These are phyloP conservation scores for Mallotus japonicus DNA, from an alignment of 441 rosid genomes.

Conservation along the genomic window DNA sequence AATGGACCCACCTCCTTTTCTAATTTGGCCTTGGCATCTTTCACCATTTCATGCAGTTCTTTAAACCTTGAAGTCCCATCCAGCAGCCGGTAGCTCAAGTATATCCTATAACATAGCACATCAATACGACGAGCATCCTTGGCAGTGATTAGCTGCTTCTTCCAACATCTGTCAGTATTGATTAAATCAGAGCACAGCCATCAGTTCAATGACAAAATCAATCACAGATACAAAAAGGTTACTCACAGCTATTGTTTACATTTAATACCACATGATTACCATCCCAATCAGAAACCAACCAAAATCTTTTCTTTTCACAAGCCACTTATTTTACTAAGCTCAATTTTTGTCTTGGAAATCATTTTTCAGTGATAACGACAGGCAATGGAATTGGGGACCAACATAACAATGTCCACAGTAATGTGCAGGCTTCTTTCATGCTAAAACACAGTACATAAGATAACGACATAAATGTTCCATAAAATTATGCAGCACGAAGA, in stretches of 20 bases:
- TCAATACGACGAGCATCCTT: constrained; percentile 93
- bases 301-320: constrained; percentile 1
- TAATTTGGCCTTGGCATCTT: constrained; percentile 67
- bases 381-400: not conserved
- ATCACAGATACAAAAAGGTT: not conserved
- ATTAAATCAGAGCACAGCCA: constrained; percentile 2
- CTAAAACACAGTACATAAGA: not conserved
- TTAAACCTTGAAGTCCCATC: constrained; percentile 71
- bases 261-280: not conserved
- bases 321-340: not conserved
- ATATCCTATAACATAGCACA: constrained; percentile 80
- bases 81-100: constrained; percentile 78
- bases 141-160: constrained; percentile 81
- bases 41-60: constrained; percentile 69
- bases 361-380: not conserved
- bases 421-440: not conserved
- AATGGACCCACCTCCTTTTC: constrained; percentile 91
- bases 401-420: not conserved
- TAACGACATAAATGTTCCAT: not conserved
- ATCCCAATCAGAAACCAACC: not conserved
- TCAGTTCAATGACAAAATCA: not conserved
- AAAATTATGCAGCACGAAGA: not conserved
- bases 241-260: not conserved
- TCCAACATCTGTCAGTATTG: constrained; percentile 70
- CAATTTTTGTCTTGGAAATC: not conserved